phyloP scores from a whole-genome alignment of 2,329 filamentous ascomycete genomes.

The Alternaria panax region DNA sequence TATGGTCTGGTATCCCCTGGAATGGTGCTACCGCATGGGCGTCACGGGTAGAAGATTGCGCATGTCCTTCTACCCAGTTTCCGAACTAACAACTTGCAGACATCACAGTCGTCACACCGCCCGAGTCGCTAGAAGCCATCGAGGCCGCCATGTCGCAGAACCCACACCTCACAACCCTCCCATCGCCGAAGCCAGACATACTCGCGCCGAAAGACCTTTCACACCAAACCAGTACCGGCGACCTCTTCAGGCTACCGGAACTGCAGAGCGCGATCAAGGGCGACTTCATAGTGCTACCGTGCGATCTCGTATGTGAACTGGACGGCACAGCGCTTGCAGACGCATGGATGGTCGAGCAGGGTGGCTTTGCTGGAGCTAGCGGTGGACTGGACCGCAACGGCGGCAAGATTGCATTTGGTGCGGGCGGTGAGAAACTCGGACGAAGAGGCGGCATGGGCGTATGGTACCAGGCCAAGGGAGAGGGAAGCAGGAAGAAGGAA shows the following conservation, averaged over 20 bases:
- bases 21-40: conserved; percentile 83
- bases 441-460: conserved; percentile 83
- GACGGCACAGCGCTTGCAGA: conserved; percentile 83
- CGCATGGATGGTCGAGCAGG: conserved; percentile 88
- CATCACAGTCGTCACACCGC: conserved; percentile 65
- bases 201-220: conserved; percentile 78
- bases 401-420: conserved; percentile 55
- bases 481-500: conserved; percentile 81
- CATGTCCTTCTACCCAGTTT: background rate
- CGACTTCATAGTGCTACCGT: conserved; percentile 91
- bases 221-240: conserved; percentile 86
- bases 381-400: conserved; percentile 55
- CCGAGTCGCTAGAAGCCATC: conserved; percentile 69
- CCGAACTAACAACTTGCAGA: conserved; percentile 38
- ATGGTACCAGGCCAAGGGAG: conserved; percentile 86
- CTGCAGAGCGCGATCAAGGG: conserved; percentile 78
- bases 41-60: conserved; percentile 65
- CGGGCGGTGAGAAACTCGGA: conserved; percentile 64
- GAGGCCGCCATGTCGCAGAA: conserved; percentile 76
- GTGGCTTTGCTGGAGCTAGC: conserved; percentile 68
- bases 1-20: conserved; percentile 89
- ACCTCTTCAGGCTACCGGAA: conserved; percentile 84
- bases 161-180: conserved; percentile 76
- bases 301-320: conserved; percentile 90
- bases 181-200: conserved; percentile 75